Conservation (phyloP, 2,329 filamentous ascomycete genomes). For the Aspergillus caelatus region DNA sequence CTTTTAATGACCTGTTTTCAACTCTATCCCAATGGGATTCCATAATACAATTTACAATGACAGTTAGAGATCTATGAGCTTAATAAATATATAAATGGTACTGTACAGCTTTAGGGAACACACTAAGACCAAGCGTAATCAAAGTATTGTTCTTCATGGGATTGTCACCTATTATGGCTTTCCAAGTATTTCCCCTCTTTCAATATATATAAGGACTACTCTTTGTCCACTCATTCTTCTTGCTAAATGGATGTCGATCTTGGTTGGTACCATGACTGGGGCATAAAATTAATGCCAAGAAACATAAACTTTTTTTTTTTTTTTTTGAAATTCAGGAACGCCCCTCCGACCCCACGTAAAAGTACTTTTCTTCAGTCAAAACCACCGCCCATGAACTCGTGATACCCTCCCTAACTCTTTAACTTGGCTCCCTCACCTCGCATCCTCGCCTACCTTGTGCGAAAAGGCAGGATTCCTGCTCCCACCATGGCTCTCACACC, state of each 20-base stretch:
- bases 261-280: background rate
- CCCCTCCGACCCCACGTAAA: slow-evolving; percentile 4
- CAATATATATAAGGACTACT: background rate
- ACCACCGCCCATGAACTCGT: background rate
- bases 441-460: slow-evolving; percentile 43
- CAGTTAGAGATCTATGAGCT: background rate
- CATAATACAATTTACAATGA: background rate
- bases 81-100: background rate
- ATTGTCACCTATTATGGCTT: background rate
- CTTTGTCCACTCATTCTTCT: background rate
- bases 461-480: slow-evolving; percentile 36
- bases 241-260: background rate
- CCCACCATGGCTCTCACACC: slow-evolving; percentile 43
- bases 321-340: background rate
- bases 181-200: background rate
- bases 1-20: background rate
- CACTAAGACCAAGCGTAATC: background rate
- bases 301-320: background rate
- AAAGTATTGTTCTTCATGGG: background rate
- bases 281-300: background rate
- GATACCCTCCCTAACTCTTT: background rate
- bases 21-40: background rate
- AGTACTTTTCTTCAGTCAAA: background rate
- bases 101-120: background rate
- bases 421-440: slow-evolving; percentile 42